Conservation (phyloP, 768 basidiomycete species). For the Pisolithus microcarpus region DNA sequence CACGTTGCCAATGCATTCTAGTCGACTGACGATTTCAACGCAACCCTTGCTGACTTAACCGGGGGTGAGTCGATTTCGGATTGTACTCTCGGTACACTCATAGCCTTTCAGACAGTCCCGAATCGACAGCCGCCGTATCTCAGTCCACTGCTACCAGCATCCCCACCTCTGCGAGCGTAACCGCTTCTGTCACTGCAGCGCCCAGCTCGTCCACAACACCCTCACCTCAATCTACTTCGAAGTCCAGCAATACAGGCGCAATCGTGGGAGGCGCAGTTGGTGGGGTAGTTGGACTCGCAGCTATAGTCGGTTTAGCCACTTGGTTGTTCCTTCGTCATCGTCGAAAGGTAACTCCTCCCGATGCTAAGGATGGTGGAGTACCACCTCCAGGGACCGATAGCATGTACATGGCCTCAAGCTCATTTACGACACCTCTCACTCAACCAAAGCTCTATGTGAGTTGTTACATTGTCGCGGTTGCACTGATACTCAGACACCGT, state of each 20-base stretch:
- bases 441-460: conserved; percentile 27
- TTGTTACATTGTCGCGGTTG: not conserved
- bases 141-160: conserved; percentile 20
- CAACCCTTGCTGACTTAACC: conserved; percentile 28
- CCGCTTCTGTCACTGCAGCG: conserved; percentile 10
- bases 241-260: conserved; percentile 37
- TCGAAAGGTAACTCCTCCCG: conserved; percentile 16
- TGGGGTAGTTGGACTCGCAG: conserved; percentile 40
- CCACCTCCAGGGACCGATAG: not conserved
- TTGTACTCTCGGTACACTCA: not conserved
- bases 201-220: conserved; percentile 5
- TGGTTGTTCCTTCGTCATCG: conserved; percentile 33
- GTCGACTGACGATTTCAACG: conserved; percentile 35
- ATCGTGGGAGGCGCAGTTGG: conserved; percentile 62
- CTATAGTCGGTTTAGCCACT: conserved; percentile 32
- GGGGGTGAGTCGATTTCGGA: conserved; percentile 15
- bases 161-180: conserved; percentile 6
- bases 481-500: conserved; percentile 2
- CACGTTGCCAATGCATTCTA: conserved; percentile 10
- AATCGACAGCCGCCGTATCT: conserved; percentile 34
- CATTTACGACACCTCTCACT: conserved; percentile 6
- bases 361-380: not conserved
- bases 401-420: conserved; percentile 4
- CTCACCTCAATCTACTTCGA: conserved; percentile 4
- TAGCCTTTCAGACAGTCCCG: conserved; percentile 30